Evolutionary conservation across 495 filamentous ascomycete genomes (phyloP).

Genomic region (Hypoxylon lenormandii): DNA sequence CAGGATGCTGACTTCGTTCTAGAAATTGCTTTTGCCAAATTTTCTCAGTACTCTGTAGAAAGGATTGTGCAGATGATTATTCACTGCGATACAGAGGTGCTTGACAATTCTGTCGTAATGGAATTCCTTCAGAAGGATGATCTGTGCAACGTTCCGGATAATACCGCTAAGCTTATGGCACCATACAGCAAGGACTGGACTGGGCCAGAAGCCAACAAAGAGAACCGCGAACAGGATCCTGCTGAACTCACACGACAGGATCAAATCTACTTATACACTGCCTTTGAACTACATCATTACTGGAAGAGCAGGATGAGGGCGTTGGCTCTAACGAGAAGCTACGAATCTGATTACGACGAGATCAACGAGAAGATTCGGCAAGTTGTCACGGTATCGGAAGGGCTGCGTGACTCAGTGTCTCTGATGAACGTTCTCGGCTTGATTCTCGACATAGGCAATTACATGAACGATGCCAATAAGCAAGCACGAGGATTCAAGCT

Average conservation of each 20-base stretch:
- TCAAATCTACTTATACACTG: slow-evolving; percentile 91
- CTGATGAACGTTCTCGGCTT: slow-evolving; percentile 95
- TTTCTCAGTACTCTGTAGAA: slow-evolving; percentile 80
- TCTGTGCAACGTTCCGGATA: slow-evolving; percentile 90
- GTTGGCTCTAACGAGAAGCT: slow-evolving; percentile 83
- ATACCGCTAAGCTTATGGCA: slow-evolving; percentile 87
- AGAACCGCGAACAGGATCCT: slow-evolving; percentile 87
- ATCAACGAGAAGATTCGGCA: slow-evolving; percentile 82
- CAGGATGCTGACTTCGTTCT: slow-evolving; percentile 33
- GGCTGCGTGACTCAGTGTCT: slow-evolving; percentile 86
- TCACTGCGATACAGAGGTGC: slow-evolving; percentile 88
- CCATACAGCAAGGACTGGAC: slow-evolving; percentile 98
- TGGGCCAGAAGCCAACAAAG: slow-evolving; percentile 81
- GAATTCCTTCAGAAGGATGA: slow-evolving; percentile 94
- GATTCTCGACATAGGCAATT: slow-evolving; percentile 97
- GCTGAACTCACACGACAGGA: slow-evolving; percentile 90
- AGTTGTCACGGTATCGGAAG: slow-evolving; percentile 86
- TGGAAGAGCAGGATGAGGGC: slow-evolving; percentile 98
- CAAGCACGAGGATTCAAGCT: slow-evolving; percentile 98
- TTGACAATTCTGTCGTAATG: slow-evolving; percentile 96
- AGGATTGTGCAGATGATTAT: slow-evolving; percentile 92
- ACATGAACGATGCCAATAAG: slow-evolving; percentile 99
- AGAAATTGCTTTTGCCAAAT: slow-evolving; percentile 93
- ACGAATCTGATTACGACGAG: slow-evolving; percentile 90
- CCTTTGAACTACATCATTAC: slow-evolving; percentile 96